Evolutionary conservation across 371 early-diverging fungal species (phyloP).

Genomic region (Circinella minor): DNA sequence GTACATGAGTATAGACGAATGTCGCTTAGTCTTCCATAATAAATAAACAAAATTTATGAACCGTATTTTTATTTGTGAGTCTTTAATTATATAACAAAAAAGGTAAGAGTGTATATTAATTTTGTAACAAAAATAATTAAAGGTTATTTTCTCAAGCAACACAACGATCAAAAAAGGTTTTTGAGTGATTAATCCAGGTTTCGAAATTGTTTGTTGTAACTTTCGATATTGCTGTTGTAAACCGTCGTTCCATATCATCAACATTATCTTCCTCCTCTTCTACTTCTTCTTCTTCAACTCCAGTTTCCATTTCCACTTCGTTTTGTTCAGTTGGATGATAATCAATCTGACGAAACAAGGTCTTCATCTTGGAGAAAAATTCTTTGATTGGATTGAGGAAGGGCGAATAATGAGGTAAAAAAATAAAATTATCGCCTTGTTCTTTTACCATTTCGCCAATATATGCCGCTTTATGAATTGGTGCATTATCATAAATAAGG

Average conservation of each 20-base stretch:
- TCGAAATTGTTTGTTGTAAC: background rate
- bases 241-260: background rate
- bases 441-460: background rate
- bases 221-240: background rate
- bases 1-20: too few relatives aligned
- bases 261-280: too few relatives aligned
- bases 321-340: background rate
- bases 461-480: conserved; percentile 7
- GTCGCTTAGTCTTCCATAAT: too few relatives aligned
- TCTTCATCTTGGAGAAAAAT: conserved; percentile 8
- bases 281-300: too few relatives aligned
- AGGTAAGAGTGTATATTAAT: background rate
- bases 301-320: background rate
- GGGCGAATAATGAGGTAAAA: conserved; percentile 20
- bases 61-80: too few relatives aligned
- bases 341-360: background rate
- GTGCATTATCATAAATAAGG: conserved; percentile 16
- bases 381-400: conserved; percentile 22
- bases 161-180: background rate
- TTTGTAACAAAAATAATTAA: background rate
- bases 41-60: too few relatives aligned
- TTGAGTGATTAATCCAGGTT: background rate
- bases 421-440: conserved; percentile 14
- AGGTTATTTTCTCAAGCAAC: background rate
- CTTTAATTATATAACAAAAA: too few relatives aligned